Evolutionary conservation across 805 yeast genomes (phyloP), one percentile per base, ranked within the genome.

Genomic region (Myxozyma vanderwaltii): DNA sequence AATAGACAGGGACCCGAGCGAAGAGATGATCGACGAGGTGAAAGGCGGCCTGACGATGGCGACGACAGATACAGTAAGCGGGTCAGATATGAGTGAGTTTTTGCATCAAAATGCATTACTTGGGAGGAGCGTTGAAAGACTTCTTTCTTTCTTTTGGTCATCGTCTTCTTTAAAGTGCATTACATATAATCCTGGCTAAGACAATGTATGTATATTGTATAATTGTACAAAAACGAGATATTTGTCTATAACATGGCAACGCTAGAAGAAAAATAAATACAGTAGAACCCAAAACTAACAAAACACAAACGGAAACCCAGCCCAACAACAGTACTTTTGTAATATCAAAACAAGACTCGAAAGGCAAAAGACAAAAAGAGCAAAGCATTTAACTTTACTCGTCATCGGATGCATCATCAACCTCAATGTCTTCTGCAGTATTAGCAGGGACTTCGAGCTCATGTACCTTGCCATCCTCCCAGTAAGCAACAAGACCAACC

Each of bases 401-500:
- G 29, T 48, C 54, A 26, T 58, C 59, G 1, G 48, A 35, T n/a
- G 35, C 51, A 40, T 59, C 46, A 10, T 39, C 51, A 15, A 35
- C 39, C 3, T 54, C 52, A 29, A 44, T 46, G 12, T 49, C 61
- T 21, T 45, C 53, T 5, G 19, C 50, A 23, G 26, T 17, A 17
- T 41, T n/a, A 3, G 29, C 46, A 12, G 35, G 27, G 3, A n/a
- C 48, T 31, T 56, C 56, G 15, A 57, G 29, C 40, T 53, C 69
- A 24, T 57, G 63, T 10, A 66, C 68, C 3, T 41, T 63, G 7
- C 66, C 69, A 43, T 89, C 90, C 59, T 81, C 85, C 72, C 88
- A 92, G 74, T 81, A 89, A 19, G 94, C 97, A 67, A 85, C 76
- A 63, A 88, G 76, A 68, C 83, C 81, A 53, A 94, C 95, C 74